Conservation (phyloP, 177 flowering plant species). For the Tripterygium wilfordii region DNA sequence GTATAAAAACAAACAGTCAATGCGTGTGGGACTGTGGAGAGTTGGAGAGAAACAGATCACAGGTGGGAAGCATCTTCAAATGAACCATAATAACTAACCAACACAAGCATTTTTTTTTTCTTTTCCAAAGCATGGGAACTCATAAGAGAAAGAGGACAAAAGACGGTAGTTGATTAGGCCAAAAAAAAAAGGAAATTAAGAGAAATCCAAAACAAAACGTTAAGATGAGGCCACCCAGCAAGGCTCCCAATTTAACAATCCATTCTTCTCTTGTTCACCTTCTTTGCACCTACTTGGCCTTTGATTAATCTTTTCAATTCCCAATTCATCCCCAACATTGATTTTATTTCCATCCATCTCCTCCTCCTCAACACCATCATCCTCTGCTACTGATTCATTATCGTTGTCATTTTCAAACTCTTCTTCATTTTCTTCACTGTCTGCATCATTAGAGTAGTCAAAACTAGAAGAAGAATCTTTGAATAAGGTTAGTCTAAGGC, state of each 20-base stretch:
- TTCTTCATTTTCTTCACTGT: slow-evolving; percentile 7
- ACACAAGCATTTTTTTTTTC: slow-evolving; percentile 5
- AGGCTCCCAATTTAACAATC: slow-evolving; percentile 33
- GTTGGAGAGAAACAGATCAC: slow-evolving; percentile 7
- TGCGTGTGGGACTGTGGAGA: no score
- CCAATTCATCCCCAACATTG: slow-evolving; percentile 22
- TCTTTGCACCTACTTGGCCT: slow-evolving; percentile 44
- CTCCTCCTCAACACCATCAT: slow-evolving; percentile 1
- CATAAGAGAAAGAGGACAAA: slow-evolving; percentile 5
- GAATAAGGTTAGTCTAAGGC: slow-evolving; percentile 41
- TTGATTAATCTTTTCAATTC: slow-evolving; percentile 23
- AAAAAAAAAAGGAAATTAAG: neutral
- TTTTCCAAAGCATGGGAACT: no score
- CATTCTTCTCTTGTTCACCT: slow-evolving; percentile 25
- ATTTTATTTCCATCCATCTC: slow-evolving; percentile 6
- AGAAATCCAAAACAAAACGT: slow-evolving; percentile 15
- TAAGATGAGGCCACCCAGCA: slow-evolving; percentile 44
- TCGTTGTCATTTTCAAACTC: slow-evolving; percentile 3
- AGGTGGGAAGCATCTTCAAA: slow-evolving; percentile 8
- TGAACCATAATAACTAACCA: slow-evolving; percentile 21
- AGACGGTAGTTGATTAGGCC: neutral
- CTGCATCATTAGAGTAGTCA: slow-evolving; percentile 10
- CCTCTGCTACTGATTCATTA: slow-evolving; percentile 9
- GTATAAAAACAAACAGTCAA: no score
- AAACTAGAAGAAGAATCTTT: slow-evolving; percentile 6